These are phyloP conservation scores for barrel medic (Medicago truncatula) DNA, from an alignment of 306 rosid species.

Conservation along the genomic window DNA sequence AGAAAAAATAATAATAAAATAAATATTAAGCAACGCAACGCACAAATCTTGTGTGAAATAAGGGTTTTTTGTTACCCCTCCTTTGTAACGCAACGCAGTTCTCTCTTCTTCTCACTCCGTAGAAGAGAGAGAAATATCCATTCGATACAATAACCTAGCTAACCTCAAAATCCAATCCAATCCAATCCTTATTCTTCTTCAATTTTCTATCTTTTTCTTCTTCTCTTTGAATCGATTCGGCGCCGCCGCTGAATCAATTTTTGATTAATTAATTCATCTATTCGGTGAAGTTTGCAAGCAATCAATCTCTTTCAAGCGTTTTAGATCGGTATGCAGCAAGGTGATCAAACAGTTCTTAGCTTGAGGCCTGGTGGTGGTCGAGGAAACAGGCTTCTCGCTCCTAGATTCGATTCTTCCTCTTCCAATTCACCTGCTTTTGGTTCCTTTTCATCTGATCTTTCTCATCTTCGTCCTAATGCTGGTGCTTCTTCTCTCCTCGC, in stretches of 20 bases:
- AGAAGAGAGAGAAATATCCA: constrained; percentile 75
- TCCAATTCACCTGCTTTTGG: constrained; percentile 65
- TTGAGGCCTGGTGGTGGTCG: constrained; percentile 99
- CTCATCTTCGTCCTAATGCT: constrained; percentile 66
- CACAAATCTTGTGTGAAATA: background rate
- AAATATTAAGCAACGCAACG: background rate
- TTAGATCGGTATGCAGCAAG: constrained; percentile 96
- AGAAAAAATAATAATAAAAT: background rate
- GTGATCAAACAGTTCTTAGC: constrained; percentile 84
- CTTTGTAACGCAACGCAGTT: constrained; percentile 39
- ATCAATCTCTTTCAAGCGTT: constrained; percentile 28
- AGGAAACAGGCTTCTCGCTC: constrained; percentile 69
- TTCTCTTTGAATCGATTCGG: constrained; percentile 5
- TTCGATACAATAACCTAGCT: constrained; percentile 21
- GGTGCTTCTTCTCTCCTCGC: constrained; percentile 56
- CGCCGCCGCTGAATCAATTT: constrained; percentile 54
- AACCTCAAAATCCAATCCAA: background rate
- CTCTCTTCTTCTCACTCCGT: constrained; percentile 61
- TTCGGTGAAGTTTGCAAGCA: constrained; percentile 48
- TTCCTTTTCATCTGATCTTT: constrained; percentile 74
- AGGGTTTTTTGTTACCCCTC: constrained; percentile 58
- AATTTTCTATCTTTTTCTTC: background rate
- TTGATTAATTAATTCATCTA: background rate
- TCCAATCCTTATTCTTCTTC: background rate
- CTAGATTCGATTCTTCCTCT: constrained; percentile 74